A percentile compares a stretch with the other conserved stretches of the same genome.
These are phyloP conservation scores for Aleurites moluccanus DNA, from an alignment of 441 rosid genomes.

Conservation along the genomic window DNA sequence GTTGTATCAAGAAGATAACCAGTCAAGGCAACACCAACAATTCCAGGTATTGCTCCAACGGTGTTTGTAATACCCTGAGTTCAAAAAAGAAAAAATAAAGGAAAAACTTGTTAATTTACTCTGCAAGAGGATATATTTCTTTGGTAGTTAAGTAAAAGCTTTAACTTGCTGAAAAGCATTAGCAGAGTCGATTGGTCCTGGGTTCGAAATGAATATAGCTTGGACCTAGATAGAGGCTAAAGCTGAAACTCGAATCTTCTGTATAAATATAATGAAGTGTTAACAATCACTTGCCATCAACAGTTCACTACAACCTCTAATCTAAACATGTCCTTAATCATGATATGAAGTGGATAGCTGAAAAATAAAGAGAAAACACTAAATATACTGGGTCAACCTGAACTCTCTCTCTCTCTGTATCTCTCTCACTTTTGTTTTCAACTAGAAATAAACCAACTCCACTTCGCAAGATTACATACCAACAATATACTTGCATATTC, in stretches of 20 bases:
- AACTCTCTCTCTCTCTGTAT: neutral
- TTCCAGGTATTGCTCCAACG: constrained; percentile 91
- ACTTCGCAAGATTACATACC: constrained; percentile 44
- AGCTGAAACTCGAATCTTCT: neutral
- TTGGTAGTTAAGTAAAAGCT: neutral
- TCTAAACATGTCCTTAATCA: neutral
- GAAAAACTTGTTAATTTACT: constrained; percentile 3
- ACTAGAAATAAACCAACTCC: constrained; percentile 4
- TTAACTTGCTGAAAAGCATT: constrained; percentile 1
- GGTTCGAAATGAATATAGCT: neutral
- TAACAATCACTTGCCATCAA: neutral
- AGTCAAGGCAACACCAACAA: constrained; percentile 85
- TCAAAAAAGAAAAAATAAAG: constrained; percentile 10
- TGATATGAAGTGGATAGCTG: neutral
- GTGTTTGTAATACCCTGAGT: constrained; percentile 90
- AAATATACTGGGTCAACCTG: neutral
- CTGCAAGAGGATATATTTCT: neutral
- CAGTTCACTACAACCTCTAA: neutral
- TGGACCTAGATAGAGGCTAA: neutral
- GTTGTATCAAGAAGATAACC: constrained; percentile 90
- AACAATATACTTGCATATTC: constrained; percentile 92
- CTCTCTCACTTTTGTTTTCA: no score
- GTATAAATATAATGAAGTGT: neutral
- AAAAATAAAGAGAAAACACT: neutral
- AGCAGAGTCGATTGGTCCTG: neutral